A percentile compares a stretch with the other conserved stretches of the same genome.
These are phyloP conservation scores for Xylariaceae sp. DNA, from an alignment of 2,329 filamentous ascomycete species.

Conservation along the genomic window DNA sequence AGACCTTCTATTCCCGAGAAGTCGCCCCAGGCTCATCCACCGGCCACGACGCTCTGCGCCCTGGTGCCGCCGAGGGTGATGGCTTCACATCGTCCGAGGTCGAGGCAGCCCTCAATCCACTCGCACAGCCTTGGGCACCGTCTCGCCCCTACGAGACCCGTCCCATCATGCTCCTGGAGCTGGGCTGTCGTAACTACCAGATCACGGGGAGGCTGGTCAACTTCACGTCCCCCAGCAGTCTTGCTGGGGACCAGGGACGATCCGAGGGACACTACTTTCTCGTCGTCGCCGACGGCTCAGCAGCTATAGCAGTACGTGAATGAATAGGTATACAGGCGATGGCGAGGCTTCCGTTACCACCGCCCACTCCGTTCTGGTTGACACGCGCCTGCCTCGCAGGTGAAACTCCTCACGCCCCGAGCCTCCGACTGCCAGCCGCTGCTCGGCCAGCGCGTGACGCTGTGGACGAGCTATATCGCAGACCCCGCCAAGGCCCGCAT, in stretches of 20 bases:
- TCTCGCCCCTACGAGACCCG: conserved; percentile 37
- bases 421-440: conserved; percentile 31
- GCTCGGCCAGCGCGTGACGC: conserved; percentile 45
- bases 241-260: conserved; percentile 33
- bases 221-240: conserved; percentile 34
- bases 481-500: conserved; percentile 30
- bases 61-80: conserved; percentile 31
- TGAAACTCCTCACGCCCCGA: conserved; percentile 41
- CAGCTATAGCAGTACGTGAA: conserved; percentile 39
- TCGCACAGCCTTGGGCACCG: conserved; percentile 32
- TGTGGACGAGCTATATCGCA: conserved; percentile 51
- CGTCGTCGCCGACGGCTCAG: conserved; percentile 48
- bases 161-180: conserved; percentile 37
- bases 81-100: conserved; percentile 46
- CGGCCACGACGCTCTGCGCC: conserved; percentile 6
- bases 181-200: conserved; percentile 41
- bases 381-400: conserved; percentile 21
- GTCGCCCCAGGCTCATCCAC: conserved; percentile 3
- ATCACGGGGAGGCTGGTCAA: conserved; percentile 51
- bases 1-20: conserved; percentile 27
- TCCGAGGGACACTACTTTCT: conserved; percentile 42
- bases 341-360: background rate
- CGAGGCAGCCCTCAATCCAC: conserved; percentile 29
- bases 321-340: background rate
- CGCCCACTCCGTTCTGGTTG: background rate